Base-by-base conservation (phyloP, 202 grass and related monocot genomes). In the Cymbopogon flexuosus region DNA sequence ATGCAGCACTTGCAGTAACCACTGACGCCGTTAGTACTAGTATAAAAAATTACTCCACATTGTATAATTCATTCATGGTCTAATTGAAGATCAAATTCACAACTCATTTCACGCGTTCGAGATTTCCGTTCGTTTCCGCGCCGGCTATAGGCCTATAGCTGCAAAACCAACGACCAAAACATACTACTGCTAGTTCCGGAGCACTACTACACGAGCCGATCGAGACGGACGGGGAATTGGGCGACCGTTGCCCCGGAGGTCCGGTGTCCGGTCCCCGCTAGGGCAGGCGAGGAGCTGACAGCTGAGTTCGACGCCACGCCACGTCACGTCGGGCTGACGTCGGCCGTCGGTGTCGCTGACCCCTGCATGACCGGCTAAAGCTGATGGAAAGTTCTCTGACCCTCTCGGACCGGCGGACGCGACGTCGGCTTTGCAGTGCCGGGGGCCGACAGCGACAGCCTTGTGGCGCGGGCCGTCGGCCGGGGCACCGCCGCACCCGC, bases 311-410 rank as follows among this genome's bases (percentile, higher is more conserved):
- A 71, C n/a, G 65, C 40, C 30, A 62, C 30, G 82, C 34, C 24
- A 61, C 27, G n/a, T 42, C 73, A 29, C 8, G 73, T 16, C 56
- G 68, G 42, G 68, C 4, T 73, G 68, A 74, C 68, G 83, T 79
- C 68, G 68, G 67, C 45, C 6, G 46, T n/a, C n/a, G 8, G 52
- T 9, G 31, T 77, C 54, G 73, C 57, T 84, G 74, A 78, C 54
- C 59, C 58, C 8, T 21, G 43, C 11, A 12, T 43, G 41, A 27
- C 27, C 27, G 27, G 27, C 27, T 27, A 27, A 27, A 27, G 27
- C 27, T 27, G 27, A 27, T 27, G 39, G 10, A 42, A 42, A 42
- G 40, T 7, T 41, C 39, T 41, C 40, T 42, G 8, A 1, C 27
- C 27, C 1, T 27, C 27, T 27, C 79, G 65, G 63, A 58, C 27